Base-by-base conservation (phyloP, 2,329 filamentous ascomycete species). In the Claviceps arundinis region DNA sequence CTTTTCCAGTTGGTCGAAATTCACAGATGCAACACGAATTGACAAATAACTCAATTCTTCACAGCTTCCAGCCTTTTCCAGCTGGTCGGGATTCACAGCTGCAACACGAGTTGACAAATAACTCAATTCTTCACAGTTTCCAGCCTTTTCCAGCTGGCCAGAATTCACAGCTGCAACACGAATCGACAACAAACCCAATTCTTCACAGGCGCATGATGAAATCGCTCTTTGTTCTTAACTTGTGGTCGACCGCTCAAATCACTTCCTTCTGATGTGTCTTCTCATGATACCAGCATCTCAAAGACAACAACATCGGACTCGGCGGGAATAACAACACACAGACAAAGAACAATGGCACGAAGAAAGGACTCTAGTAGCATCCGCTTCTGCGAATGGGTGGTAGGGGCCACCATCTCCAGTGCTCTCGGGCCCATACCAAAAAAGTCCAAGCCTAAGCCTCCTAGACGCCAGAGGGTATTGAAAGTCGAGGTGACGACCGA, bases 401-500 rank as follows among this genome's bases (percentile, higher is more conserved):
- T 69, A 46, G 68, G 69, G 34, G 65, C 64, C 14, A 68, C 62
- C 42, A 65, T 71, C 24, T 53, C 62, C 13, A 56, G 56, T 11
- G 61, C 60, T 24, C 58, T 67, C 4, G 60, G 63, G 2, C 59
- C 61, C 5, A 51, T 59, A 4, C 59, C 61, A 11, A 59, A 59
- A 47, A 62, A 62, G 19, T 51, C 55, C 5, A 59, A 60, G 14
- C 59, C 58, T 43, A 62, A 62, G 22, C 52, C 56, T 40, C 59
- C 50, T 19, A 62, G 52, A 50, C 57, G 56, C 41, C 59, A 64
- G 47, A 63, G 64, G 17, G 61, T 71, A 11, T 58, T 73, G 52
- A 67, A 60, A 22, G 59, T 76, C 37, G 66, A 73, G 50, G 59
- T 76, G 1, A 66, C 69, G 14, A 77, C 76, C 11, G 75, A 80